Base-by-base conservation (phyloP, 192 early-diverging fungal genomes). In the Coemansia umbellata region DNA sequence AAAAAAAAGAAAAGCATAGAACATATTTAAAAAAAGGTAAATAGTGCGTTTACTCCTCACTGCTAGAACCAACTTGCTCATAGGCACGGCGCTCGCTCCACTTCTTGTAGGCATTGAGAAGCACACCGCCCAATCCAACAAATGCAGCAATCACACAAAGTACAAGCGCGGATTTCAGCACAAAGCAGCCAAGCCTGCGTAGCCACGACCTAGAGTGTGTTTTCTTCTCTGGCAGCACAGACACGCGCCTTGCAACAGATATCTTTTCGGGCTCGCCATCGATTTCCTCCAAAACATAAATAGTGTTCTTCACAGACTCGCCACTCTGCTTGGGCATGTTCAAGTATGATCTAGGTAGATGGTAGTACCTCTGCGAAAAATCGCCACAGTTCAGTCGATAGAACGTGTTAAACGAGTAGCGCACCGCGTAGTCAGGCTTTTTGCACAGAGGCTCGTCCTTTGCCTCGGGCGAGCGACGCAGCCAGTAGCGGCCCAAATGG, bases 401-500 rank as follows among this genome's bases (percentile, higher is more conserved):
- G 52, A 63, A 44, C 11, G 45, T 41, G 32, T 69, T 63, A 0
- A 63, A 63, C 47, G 45, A 62, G 47, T 58, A 77, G 58, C 62
- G 56, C 6, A 58, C 66, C 19, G 51, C 63, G 27, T 55, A 77
- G 14, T 33, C 43, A 52, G 66, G 69, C 19, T 24, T n/a, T 35
- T 59, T 66, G 41, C 72, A 75, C 13, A 54, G 62, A 31, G 60
- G 13, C 21, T 47, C 19, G 5, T 45, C 39, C 37, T 55, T 55
- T 11, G 45, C 50, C n/a, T n/a, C n/a, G 0, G 66, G 66, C 7
- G 61, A 52, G 10, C 45, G 44, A 10, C 60, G 57, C n/a, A 69
- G 41, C 74, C 74, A 77, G 55, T 77, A 77, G 9, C 74, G 47
- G 13, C 74, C 74, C 44, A 77, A 23, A 28, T 69, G 67, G 42